phyloP scores from a whole-genome alignment of 306 rosid species.

The Medicago truncatula region MtrunA17r5.0-ANR NC_053044.1:241001-241500 shows the following conservation, averaged over 20 bases:
- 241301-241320: neutral
- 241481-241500: neutral
- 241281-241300: constrained; percentile 33
- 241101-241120: neutral
- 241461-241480: constrained; percentile 36
- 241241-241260: constrained; percentile 18
- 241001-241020: too few relatives aligned
- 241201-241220: neutral
- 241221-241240: constrained; percentile 35
- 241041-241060: too few relatives aligned
- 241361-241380: neutral
- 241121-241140: neutral
- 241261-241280: constrained; percentile 49
- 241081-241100: too few relatives aligned
- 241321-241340: constrained; percentile 18
- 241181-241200: neutral
- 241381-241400: neutral
- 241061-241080: too few relatives aligned
- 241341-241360: neutral
- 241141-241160: neutral
- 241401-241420: neutral
- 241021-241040: too few relatives aligned
- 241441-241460: constrained; percentile 35
- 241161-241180: neutral
- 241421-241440: constrained; percentile 21